These are phyloP conservation scores for Hymenoscyphus fructigenus DNA, from an alignment of 2,329 filamentous ascomycete genomes.

Conservation along the genomic window DNA sequence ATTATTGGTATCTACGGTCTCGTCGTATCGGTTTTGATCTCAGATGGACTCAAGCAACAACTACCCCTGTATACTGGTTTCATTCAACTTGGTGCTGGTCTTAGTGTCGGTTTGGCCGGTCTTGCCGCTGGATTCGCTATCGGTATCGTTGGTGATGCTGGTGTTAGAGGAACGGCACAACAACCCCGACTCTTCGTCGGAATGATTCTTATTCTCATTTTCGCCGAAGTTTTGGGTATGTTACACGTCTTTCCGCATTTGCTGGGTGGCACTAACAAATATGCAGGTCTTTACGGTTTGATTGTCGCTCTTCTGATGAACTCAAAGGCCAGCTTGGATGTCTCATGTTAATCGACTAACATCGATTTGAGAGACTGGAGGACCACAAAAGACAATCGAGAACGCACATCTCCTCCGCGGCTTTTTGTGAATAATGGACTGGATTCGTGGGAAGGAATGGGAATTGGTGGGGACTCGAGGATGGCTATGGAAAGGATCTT, in stretches of 20 bases:
- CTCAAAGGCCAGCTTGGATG: constrained; percentile 75
- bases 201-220: constrained; percentile 84
- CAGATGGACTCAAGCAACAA: constrained; percentile 71
- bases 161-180: constrained; percentile 79
- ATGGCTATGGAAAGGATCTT: constrained; percentile 23
- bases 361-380: constrained; percentile 23
- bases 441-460: constrained; percentile 15
- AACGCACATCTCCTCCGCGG: constrained; percentile 30
- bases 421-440: constrained; percentile 32
- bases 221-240: constrained; percentile 78
- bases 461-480: constrained; percentile 19
- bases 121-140: constrained; percentile 84
- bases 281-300: constrained; percentile 90
- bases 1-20: constrained; percentile 99
- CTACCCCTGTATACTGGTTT: constrained; percentile 77
- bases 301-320: constrained; percentile 99
- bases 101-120: constrained; percentile 79
- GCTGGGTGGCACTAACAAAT: constrained; percentile 28
- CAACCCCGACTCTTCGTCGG: constrained; percentile 69
- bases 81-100: constrained; percentile 82
- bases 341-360: constrained; percentile 52
- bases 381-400: constrained; percentile 30
- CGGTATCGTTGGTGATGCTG: constrained; percentile 84
- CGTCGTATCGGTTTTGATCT: constrained; percentile 84
- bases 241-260: neutral